Conservation (phyloP, 1,139 yeast genomes). For the Hansenula anomala region DNA sequence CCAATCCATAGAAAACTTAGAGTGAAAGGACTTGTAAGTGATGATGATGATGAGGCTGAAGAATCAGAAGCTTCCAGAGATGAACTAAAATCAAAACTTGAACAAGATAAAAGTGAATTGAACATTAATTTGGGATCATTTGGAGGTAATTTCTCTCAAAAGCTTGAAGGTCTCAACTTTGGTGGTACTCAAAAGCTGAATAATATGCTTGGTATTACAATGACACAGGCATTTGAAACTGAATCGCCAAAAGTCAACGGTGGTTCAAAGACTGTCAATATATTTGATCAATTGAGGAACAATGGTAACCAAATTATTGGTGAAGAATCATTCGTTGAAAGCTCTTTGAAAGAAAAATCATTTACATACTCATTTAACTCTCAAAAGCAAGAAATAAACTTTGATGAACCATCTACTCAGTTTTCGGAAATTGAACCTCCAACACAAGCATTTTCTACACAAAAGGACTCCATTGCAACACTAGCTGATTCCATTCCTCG, state of each 20-base stretch:
- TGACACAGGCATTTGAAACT: constrained; percentile 18
- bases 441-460: constrained; percentile 2
- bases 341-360: constrained; percentile 2
- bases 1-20: neutral
- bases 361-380: constrained; percentile 1
- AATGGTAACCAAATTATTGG: constrained; percentile 7
- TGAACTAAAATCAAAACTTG: neutral
- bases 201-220: constrained; percentile 8
- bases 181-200: constrained; percentile 13
- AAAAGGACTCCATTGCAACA: constrained; percentile 3
- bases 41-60: constrained; percentile 3
- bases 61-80: constrained; percentile 4
- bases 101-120: constrained; percentile 9
- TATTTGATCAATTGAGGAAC: constrained; percentile 12
- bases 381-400: constrained; percentile 1
- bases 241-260: constrained; percentile 9
- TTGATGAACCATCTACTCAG: constrained; percentile 8
- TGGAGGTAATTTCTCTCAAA: constrained; percentile 7
- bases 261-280: constrained; percentile 9
- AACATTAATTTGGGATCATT: constrained; percentile 24
- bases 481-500: neutral
- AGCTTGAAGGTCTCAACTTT: too few species aligned
- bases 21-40: neutral
- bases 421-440: constrained; percentile 3
- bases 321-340: constrained; percentile 10